Conservation (phyloP, 345 rosid genomes). For the Syzygium aromaticum region DNA sequence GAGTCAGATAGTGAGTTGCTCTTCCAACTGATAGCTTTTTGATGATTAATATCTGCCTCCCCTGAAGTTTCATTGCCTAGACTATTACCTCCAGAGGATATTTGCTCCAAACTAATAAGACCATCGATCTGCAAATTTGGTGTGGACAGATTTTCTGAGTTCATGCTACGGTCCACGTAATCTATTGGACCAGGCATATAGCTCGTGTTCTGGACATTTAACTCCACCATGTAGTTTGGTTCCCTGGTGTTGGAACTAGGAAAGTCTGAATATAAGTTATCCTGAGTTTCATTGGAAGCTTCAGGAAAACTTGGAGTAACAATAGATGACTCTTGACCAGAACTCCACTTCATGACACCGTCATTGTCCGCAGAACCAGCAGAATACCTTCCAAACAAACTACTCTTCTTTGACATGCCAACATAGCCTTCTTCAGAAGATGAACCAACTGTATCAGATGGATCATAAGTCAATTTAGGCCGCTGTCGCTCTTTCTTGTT, state of each 20-base stretch:
- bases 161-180: conserved; percentile 31
- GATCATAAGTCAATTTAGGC: conserved; percentile 71
- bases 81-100: conserved; percentile 23
- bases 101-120: conserved; percentile 29
- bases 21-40: conserved; percentile 43
- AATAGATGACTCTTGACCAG: conserved; percentile 56
- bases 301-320: conserved; percentile 34
- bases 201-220: conserved; percentile 31
- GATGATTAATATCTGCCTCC: conserved; percentile 37
- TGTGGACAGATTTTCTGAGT: conserved; percentile 44
- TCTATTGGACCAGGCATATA: conserved; percentile 31
- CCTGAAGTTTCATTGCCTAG: conserved; percentile 27
- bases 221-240: conserved; percentile 23
- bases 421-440: conserved; percentile 91
- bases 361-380: conserved; percentile 74
- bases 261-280: conserved; percentile 50
- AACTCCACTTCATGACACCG: conserved; percentile 78
- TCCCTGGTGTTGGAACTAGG: conserved; percentile 43
- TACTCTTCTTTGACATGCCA: conserved; percentile 56
- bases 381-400: conserved; percentile 75
- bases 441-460: conserved; percentile 81
- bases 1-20: conserved; percentile 40
- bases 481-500: conserved; percentile 92
- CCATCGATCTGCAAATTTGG: conserved; percentile 50
- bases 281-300: conserved; percentile 58